Conservation (phyloP, 352 stramenopile species). For the Aphanomyces cochlioides region DNA sequence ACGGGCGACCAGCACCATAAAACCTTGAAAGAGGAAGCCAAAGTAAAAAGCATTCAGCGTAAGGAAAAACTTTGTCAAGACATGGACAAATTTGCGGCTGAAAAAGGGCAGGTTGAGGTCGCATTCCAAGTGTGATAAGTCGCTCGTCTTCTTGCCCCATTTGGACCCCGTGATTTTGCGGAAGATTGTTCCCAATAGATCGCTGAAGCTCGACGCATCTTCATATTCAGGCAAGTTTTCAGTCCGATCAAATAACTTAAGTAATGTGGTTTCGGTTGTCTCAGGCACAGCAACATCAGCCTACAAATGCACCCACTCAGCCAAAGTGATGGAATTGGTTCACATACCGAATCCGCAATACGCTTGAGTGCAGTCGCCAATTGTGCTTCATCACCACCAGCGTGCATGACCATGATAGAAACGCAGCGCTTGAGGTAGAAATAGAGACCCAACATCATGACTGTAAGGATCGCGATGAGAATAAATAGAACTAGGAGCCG, state of each 20-base stretch:
- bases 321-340: background rate
- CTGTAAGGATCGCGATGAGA: constrained; percentile 9
- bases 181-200: constrained; percentile 10
- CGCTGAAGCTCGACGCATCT: constrained; percentile 20
- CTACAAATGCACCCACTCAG: background rate
- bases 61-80: constrained; percentile 22
- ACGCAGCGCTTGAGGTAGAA: constrained; percentile 20
- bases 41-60: constrained; percentile 25
- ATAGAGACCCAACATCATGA: constrained; percentile 10
- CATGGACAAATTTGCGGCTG: constrained; percentile 22
- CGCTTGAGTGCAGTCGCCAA: constrained; percentile 17
- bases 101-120: constrained; percentile 22
- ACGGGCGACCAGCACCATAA: background rate
- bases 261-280: constrained; percentile 4
- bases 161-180: constrained; percentile 21
- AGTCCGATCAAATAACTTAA: background rate
- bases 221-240: constrained; percentile 13
- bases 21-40: constrained; percentile 9
- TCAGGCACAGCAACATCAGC: background rate
- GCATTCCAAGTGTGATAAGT: constrained; percentile 9
- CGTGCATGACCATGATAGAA: constrained; percentile 17
- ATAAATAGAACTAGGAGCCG: constrained; percentile 28
- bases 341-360: background rate
- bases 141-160: background rate
- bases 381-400: constrained; percentile 21